Conservation (phyloP, 140 eudicot genomes). For the Senecio squalidus region DNA sequence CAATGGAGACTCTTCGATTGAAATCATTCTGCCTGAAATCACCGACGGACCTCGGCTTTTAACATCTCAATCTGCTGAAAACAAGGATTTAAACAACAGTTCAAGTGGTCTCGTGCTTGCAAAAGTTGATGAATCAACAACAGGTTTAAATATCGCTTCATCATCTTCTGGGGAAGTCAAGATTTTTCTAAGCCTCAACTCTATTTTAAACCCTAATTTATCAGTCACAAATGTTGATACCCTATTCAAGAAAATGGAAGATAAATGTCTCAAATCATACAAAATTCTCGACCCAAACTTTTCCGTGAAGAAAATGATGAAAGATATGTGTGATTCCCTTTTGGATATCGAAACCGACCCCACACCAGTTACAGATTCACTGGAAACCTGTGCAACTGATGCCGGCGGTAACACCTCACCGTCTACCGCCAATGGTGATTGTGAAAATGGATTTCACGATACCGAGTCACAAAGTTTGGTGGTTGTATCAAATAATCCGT, state of each 20-base stretch:
- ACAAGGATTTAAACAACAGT: constrained; percentile 18
- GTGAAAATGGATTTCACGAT: constrained; percentile 21
- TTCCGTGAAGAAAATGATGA: constrained; percentile 59
- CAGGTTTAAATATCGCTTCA: constrained; percentile 53
- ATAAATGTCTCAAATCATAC: constrained; percentile 45
- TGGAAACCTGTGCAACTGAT: constrained; percentile 18
- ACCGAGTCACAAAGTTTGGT: constrained; percentile 26
- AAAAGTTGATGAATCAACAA: constrained; percentile 23
- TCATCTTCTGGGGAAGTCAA: constrained; percentile 60
- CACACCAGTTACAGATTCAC: constrained; percentile 21
- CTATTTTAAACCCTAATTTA: constrained; percentile 31
- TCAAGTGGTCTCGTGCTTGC: constrained; percentile 29
- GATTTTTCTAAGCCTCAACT: constrained; percentile 46
- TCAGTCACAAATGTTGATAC: constrained; percentile 42
- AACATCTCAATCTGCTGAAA: neutral
- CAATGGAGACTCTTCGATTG: constrained; percentile 16
- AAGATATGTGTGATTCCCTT: constrained; percentile 60
- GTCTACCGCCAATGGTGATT: constrained; percentile 3
- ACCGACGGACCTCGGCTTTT: neutral
- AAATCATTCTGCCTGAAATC: neutral
- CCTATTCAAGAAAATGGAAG: constrained; percentile 48
- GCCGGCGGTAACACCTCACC: constrained; percentile 12
- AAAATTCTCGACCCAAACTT: constrained; percentile 50
- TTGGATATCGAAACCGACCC: constrained; percentile 37
- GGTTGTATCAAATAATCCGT: constrained; percentile 24